Base-by-base conservation (phyloP, 1,139 yeast genomes). In the Candida albicans region DNA sequence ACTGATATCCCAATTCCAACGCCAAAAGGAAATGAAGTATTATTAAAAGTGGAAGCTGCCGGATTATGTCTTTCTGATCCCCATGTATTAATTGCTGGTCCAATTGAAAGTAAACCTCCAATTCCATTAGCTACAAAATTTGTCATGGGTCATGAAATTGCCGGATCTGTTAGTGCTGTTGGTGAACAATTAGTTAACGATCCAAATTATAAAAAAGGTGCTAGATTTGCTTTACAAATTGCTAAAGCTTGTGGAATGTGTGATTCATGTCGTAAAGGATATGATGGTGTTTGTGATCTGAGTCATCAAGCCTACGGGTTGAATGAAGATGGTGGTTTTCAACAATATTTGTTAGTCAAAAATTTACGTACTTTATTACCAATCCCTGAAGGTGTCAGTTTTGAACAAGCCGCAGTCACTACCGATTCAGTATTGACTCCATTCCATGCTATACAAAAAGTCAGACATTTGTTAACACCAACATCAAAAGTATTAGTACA, bases 81-180 rank as follows among this genome's bases (percentile, higher is more conserved):
- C 15, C 80, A 76, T 52, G 61, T 75, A 18, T 56, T 77, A 25
- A 53, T 59, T 27, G 71, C 68, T 8, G 54, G 54, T 4, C 56
- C 56, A 13, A 40, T 52, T 12, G 41, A 33, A 22, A 42, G 44
- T 10, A 51, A 60, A 42, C 55, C 57, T n/a, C 56, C 58, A n/a
- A 12, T 27, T 29, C 44, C 35, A 36, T 40, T 29, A 39, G 51
- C 34, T 57, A 68, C 42, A 52, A 60, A 62, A 37, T 75, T 72
- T 52, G 68, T 77, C 18, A 72, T 79, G 75, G 84, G 84, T 22
- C 84, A 79, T 57, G 84, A 79, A 56, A 72, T 79, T 33, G 79
- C 82, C 9, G 84, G 84, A 1, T 62, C 61, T 43, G 59, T 79
- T 26, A 70, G 64, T 25, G 61, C 63, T 18, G 67, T 67, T 2